These are phyloP conservation scores for Cucumis cinereus DNA, from an alignment of 306 rosid species.

Conservation along the genomic window DNA sequence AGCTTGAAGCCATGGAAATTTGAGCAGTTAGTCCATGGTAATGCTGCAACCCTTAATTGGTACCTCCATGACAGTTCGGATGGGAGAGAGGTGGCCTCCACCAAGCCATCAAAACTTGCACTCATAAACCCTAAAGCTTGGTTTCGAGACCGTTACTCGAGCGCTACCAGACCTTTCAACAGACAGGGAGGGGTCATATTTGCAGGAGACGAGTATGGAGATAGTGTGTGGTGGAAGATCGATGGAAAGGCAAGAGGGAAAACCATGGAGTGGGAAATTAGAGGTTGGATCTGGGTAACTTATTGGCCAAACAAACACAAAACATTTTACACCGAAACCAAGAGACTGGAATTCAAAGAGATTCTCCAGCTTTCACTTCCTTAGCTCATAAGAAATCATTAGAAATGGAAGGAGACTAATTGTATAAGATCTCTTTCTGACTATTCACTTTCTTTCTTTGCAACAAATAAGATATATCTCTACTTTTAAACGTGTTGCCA, in stretches of 20 bases:
- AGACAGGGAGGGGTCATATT: constrained; percentile 86
- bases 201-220: constrained; percentile 83
- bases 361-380: constrained; percentile 39
- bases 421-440: not conserved
- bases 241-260: constrained; percentile 54
- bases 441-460: not conserved
- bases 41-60: constrained; percentile 72
- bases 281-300: constrained; percentile 85
- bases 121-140: constrained; percentile 70
- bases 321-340: constrained; percentile 59
- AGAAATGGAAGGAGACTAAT: not conserved
- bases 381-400: constrained; percentile 10
- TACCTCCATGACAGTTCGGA: constrained; percentile 61
- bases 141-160: constrained; percentile 69
- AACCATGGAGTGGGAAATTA: constrained; percentile 82
- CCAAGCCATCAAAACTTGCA: constrained; percentile 61
- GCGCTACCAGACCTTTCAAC: constrained; percentile 72
- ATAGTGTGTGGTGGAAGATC: constrained; percentile 71
- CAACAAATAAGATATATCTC: not conserved
- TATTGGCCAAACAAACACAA: constrained; percentile 83
- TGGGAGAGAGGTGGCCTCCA: constrained; percentile 71
- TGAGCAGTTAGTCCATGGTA: constrained; percentile 67
- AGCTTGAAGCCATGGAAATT: constrained; percentile 87
- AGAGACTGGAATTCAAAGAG: constrained; percentile 71
- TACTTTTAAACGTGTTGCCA: not conserved